A percentile compares a stretch with the other conserved stretches of the same genome.
Evolutionary conservation across 805 yeast genomes (phyloP).

Genomic region (Sungouiella thailandica): DNA sequence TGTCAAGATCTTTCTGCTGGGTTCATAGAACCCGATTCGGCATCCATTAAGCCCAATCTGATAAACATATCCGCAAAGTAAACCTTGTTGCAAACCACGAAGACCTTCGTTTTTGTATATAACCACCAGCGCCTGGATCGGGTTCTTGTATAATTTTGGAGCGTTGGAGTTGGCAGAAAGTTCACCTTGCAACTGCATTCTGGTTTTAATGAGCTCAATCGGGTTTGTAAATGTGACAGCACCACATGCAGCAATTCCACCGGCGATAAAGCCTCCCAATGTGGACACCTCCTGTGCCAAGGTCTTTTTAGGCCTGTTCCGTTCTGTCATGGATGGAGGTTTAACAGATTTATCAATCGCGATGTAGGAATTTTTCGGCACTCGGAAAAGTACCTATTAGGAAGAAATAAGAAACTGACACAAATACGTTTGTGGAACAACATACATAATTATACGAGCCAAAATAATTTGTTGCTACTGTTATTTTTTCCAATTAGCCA

Average conservation of each 20-base stretch:
- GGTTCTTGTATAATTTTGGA: conserved; percentile 65
- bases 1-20: conserved; percentile 62
- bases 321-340: no score
- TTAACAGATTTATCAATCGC: background rate
- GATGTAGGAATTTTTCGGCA: no score
- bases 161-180: conserved; percentile 49
- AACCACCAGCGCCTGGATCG: conserved; percentile 73
- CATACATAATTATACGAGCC: no score
- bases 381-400: background rate
- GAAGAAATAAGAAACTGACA: no score
- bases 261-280: conserved; percentile 80
- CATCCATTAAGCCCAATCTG: conserved; percentile 93
- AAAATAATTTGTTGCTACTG: no score
- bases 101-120: conserved; percentile 81
- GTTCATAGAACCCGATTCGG: conserved; percentile 91
- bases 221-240: conserved; percentile 98
- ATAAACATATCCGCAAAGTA: conserved; percentile 82
- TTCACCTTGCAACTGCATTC: conserved; percentile 98
- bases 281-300: conserved; percentile 44
- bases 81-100: conserved; percentile 83
- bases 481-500: no score
- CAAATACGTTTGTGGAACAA: no score
- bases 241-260: conserved; percentile 88
- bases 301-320: no score
- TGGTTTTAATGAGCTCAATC: conserved; percentile 86